Evolutionary conservation across 257 asterid genomes (phyloP), one percentile per base, ranked within the genome.

Genomic region (Przewalskia tangutica): DNA sequence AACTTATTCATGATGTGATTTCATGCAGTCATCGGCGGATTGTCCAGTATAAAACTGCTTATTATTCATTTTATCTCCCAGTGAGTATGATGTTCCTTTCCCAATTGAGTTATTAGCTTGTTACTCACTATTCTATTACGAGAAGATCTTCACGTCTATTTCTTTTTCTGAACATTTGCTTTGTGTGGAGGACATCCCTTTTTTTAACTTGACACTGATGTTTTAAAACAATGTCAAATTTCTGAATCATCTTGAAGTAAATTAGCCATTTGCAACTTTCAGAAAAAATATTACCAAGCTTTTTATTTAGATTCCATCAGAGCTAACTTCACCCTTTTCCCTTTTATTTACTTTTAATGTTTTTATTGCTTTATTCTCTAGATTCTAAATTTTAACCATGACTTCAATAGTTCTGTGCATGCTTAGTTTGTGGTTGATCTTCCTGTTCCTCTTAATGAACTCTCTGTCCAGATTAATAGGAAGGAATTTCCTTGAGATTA

Each of bases 21-120:
- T 65, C 59, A 40, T 91, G 96, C 92, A 95, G 99, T 77, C 99
- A 95, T 81, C 96, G 94, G 27, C 97, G 97, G 55, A 94, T 95
- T 86, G 99, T 95, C 79, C 91, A 92, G 89, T 95, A 90, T 84
- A 27, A 27, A 27, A 27, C 32, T 27, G 32, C 32, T 27, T 27
- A 27, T 27, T 27, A 27, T 27, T 27, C 32, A 27, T 27, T 27
- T 27, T 27, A 95, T 90, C 97, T 95, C 82, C 98, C 98, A 3
- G 99, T 95, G 85, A 94, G 98, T 83, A 40, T 56, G 13, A 70
- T 36, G 44, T 77, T 38, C 38, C 67, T 44, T 36, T 27, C 56
- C 6, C 73, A 20, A 32, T 80, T 63, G 73, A 23, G n/a, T 53
- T 50, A 8, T 51, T 7, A 42, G 62, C 51, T 44, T 63, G 63